These are phyloP conservation scores for Cotoneaster glaucophyllus DNA, from an alignment of 306 rosid species.

Conservation along the genomic window DNA sequence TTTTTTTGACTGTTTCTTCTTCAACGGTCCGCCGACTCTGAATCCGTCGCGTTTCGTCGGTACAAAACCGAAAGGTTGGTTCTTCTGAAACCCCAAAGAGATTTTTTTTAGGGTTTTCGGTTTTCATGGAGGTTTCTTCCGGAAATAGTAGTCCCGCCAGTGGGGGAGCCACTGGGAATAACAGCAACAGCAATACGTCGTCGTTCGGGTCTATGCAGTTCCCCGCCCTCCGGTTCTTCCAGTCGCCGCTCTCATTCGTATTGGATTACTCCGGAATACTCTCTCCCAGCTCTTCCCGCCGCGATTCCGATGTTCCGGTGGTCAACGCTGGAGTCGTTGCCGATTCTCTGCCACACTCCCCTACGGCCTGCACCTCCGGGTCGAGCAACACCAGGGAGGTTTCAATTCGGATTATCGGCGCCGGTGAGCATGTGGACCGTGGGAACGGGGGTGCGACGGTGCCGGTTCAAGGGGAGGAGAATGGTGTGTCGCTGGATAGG, in stretches of 20 bases:
- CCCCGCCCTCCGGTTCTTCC: slow-evolving; percentile 42
- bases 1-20: slow-evolving; percentile 17
- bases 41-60: not conserved
- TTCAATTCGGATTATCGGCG: slow-evolving; percentile 53
- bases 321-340: slow-evolving; percentile 24
- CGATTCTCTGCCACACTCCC: slow-evolving; percentile 23
- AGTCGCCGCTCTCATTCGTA: slow-evolving; percentile 46
- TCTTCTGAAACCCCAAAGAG: not conserved
- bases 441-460: slow-evolving; percentile 8
- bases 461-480: slow-evolving; percentile 21
- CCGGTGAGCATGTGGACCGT: slow-evolving; percentile 28
- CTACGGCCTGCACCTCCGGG: slow-evolving; percentile 24
- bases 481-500: slow-evolving; percentile 27
- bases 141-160: not conserved
- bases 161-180: slow-evolving; percentile 1
- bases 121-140: not conserved
- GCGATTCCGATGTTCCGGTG: slow-evolving; percentile 22
- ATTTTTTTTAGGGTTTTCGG: slow-evolving; percentile 28
- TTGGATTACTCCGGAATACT: slow-evolving; percentile 64
- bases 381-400: slow-evolving; percentile 44
- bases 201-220: slow-evolving; percentile 27
- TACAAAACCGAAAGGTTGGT: not conserved
- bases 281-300: slow-evolving; percentile 19
- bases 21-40: slow-evolving; percentile 11
- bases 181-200: slow-evolving; percentile 13